A percentile compares a stretch with the other conserved stretches of the same genome.
Conservation (phyloP, 495 filamentous ascomycete genomes). For the Aspergillus heteromorphus region DNA sequence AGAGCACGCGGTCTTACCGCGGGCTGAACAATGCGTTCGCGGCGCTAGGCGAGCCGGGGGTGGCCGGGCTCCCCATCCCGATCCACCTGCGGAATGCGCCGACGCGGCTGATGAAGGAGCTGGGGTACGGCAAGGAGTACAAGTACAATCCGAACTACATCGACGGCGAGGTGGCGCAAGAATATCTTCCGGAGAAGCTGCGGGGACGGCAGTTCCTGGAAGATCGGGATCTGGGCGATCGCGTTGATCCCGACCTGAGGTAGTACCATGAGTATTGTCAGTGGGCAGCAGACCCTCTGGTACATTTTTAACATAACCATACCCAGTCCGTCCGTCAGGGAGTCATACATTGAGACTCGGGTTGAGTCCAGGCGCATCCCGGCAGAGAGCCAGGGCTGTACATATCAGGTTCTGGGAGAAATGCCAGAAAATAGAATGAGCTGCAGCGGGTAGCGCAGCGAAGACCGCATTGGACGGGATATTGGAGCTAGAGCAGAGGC, state of each 20-base stretch:
- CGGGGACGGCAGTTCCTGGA: constrained; percentile 70
- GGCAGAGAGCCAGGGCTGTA: no score
- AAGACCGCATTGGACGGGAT: no score
- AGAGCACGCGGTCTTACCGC: constrained; percentile 81
- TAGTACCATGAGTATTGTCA: no score
- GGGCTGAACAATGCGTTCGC: constrained; percentile 73
- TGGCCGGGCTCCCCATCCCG: constrained; percentile 75
- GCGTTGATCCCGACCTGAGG: constrained; percentile 59
- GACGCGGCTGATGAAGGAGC: constrained; percentile 85
- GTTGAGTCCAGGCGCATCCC: no score
- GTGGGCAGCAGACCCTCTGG: no score
- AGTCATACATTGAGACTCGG: no score
- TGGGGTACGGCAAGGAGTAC: constrained; percentile 86
- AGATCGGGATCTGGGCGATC: constrained; percentile 70
- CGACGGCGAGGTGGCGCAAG: constrained; percentile 80
- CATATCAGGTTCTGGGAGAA: no score
- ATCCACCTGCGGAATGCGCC: constrained; percentile 88
- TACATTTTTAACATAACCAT: no score
- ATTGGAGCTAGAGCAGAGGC: no score
- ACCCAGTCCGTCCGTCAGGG: no score
- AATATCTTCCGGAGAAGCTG: constrained; percentile 78
- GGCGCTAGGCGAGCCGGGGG: constrained; percentile 69
- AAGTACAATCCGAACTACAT: constrained; percentile 92
- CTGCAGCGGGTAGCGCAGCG: no score
- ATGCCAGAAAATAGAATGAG: no score